Percentiles rank a stretch among this genome's conserved stretches.
phyloP scores from a whole-genome alignment of 2,329 filamentous ascomycete species.

The Neofusicoccum sp. region DNA sequence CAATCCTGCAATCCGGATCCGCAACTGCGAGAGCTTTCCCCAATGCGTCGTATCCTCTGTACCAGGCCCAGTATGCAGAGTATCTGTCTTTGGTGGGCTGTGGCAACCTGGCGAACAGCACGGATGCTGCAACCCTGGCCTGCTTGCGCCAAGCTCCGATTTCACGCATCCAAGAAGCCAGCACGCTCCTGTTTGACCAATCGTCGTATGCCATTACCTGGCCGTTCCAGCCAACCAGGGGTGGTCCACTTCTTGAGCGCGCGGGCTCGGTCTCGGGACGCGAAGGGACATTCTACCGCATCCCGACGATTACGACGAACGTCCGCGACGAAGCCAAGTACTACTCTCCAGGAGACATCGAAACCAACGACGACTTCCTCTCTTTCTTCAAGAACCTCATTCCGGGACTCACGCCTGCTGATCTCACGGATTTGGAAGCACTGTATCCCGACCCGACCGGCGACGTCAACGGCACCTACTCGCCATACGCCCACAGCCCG shows the following conservation, averaged over 20 bases:
- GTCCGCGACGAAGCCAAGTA: slow-evolving; percentile 39
- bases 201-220: slow-evolving; percentile 48
- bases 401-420: slow-evolving; percentile 32
- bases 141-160: slow-evolving; percentile 46
- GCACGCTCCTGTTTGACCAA: slow-evolving; percentile 42
- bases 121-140: slow-evolving; percentile 37
- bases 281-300: slow-evolving; percentile 30
- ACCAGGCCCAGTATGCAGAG: slow-evolving; percentile 33
- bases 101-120: not conserved
- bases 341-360: slow-evolving; percentile 35
- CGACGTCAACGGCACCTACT: slow-evolving; percentile 22
- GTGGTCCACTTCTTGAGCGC: slow-evolving; percentile 51
- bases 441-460: slow-evolving; percentile 33
- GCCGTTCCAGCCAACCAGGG: slow-evolving; percentile 54
- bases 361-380: slow-evolving; percentile 41
- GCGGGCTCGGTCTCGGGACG: slow-evolving; percentile 42
- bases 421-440: slow-evolving; percentile 34
- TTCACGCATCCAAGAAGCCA: slow-evolving; percentile 43
- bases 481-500: slow-evolving; percentile 39
- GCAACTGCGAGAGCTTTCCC: slow-evolving; percentile 41
- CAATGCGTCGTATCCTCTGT: slow-evolving; percentile 34
- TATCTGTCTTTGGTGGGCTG: slow-evolving; percentile 36
- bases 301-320: slow-evolving; percentile 29
- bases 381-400: slow-evolving; percentile 33
- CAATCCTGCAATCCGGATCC: slow-evolving; percentile 38